Percentiles rank a stretch among this genome's conserved stretches.
Conservation (phyloP, 2,329 filamentous ascomycete species). For the Endoconidiophora laricicola region DNA sequence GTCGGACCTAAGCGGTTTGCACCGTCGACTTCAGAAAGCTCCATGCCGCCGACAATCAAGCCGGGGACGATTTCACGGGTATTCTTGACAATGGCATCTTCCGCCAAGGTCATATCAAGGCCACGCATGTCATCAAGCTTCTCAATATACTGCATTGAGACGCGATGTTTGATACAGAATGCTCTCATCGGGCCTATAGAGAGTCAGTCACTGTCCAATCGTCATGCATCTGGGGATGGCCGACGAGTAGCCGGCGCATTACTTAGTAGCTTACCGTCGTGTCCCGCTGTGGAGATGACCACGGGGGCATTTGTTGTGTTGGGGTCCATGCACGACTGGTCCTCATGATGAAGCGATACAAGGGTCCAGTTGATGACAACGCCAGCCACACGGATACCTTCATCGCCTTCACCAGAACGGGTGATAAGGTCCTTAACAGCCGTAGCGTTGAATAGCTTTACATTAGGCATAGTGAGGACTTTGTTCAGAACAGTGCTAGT, state of each 20-base stretch:
- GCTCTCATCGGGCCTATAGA: conserved; percentile 56
- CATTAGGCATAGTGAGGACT: conserved; percentile 71
- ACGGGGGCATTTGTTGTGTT: conserved; percentile 91
- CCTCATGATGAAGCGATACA: conserved; percentile 71
- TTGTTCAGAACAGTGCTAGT: conserved; percentile 73
- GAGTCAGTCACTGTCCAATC: neutral
- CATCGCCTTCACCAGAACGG: conserved; percentile 37
- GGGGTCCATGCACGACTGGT: conserved; percentile 91
- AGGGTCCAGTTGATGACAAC: conserved; percentile 96
- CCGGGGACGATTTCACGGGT: conserved; percentile 79
- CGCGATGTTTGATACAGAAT: conserved; percentile 79
- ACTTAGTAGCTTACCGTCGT: conserved; percentile 42
- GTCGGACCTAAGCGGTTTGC: conserved; percentile 86
- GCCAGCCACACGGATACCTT: conserved; percentile 55
- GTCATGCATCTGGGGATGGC: neutral
- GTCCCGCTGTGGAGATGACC: conserved; percentile 77
- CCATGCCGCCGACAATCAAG: conserved; percentile 88
- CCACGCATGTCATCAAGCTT: conserved; percentile 84
- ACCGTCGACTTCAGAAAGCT: conserved; percentile 76
- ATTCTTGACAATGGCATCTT: conserved; percentile 86
- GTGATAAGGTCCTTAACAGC: conserved; percentile 87
- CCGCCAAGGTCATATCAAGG: conserved; percentile 78
- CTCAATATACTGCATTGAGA: conserved; percentile 70
- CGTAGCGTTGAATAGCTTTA: conserved; percentile 94
- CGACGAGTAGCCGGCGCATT: conserved; percentile 15